Evolutionary conservation across 225 moss, liverwort and hornwort species (phyloP), one percentile per base, ranked within the genome.

Genomic region (Sphagnum contortum): DNA sequence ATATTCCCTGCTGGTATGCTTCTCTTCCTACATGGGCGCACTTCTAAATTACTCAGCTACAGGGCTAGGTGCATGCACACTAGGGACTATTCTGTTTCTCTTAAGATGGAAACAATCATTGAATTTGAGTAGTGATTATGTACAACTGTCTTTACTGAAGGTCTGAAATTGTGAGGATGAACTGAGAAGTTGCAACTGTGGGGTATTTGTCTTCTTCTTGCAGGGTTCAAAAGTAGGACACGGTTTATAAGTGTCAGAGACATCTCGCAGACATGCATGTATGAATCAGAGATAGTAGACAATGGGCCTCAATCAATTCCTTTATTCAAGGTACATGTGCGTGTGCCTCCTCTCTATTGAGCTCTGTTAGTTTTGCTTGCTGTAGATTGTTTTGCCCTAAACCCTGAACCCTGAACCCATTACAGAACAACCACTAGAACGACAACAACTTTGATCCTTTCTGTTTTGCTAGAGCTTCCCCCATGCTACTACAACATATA

Each of bases 171-270:
- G 29, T 29, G 29, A 29, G 29, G 29, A 29, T 29, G 29, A 29
- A 29, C 29, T 29, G 29, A 29, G 29, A 29, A 29, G 29, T 29
- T 29, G 29, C 29, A 29, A 29, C 0, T 29, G 29, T 29, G 29
- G 29, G 29, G 29, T 29, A 29, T 29, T 29, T 29, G 29, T 29
- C 29, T 29, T 29, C 29, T 29, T 29, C 29, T 56, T 69, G 44
- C 76, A 83, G 83, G 83, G 14, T 83, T 83, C 62, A 79, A 67
- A 55, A 83, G 83, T 68, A 67, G 83, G 51, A 79, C 71, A 52
- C 73, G 60, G 13, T 83, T 74, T 48, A 75, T 71, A 51, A 79
- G 63, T 52, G 60, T 79, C 11, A 44, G 69, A 50, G 67, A 83
- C 59, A 66, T 79, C 44, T 58, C 57, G 12, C 69, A 79, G 56